These are phyloP conservation scores for Ulota crispa DNA, from an alignment of 225 moss, liverwort and hornwort species.

Conservation along the genomic window DNA sequence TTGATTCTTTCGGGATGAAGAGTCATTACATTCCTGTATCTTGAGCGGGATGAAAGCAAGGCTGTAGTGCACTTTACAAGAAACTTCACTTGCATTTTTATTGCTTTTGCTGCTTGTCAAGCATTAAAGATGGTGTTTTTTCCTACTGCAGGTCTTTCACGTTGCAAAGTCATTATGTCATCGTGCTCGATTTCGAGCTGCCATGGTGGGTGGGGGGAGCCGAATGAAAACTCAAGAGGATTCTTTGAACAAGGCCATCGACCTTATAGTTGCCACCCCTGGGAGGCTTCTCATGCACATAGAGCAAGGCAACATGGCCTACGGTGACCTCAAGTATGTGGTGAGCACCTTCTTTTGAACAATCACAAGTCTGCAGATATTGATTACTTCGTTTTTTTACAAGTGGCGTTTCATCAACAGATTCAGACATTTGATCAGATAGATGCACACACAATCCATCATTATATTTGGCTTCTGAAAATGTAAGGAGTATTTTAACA, in stretches of 20 bases:
- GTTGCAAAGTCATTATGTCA: constrained; percentile 96
- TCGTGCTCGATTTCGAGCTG: constrained; percentile 96
- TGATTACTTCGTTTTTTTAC: background rate
- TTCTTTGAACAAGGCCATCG: constrained; percentile 76
- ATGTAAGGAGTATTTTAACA: background rate
- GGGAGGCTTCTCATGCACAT: constrained; percentile 96
- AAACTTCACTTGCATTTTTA: background rate
- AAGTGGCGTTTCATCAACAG: background rate
- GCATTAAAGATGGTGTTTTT: background rate
- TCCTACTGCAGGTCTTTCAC: constrained; percentile 70
- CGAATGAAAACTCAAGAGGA: constrained; percentile 95
- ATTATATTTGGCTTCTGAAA: background rate
- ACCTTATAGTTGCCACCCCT: constrained; percentile 93
- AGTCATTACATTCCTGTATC: background rate
- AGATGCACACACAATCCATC: background rate
- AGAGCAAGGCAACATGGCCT: constrained; percentile 95
- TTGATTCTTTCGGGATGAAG: background rate
- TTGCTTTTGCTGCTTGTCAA: background rate
- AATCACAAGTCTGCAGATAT: background rate
- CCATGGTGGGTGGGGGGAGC: constrained; percentile 94
- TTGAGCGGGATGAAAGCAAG: background rate
- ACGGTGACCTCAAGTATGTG: constrained; percentile 99
- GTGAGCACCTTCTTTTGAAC: constrained; percentile 62
- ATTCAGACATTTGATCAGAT: background rate
- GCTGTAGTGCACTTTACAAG: constrained; percentile 1